Evolutionary conservation across 202 grass and related monocot genomes (phyloP).

Genomic region (Zoysia matrella): DNA sequence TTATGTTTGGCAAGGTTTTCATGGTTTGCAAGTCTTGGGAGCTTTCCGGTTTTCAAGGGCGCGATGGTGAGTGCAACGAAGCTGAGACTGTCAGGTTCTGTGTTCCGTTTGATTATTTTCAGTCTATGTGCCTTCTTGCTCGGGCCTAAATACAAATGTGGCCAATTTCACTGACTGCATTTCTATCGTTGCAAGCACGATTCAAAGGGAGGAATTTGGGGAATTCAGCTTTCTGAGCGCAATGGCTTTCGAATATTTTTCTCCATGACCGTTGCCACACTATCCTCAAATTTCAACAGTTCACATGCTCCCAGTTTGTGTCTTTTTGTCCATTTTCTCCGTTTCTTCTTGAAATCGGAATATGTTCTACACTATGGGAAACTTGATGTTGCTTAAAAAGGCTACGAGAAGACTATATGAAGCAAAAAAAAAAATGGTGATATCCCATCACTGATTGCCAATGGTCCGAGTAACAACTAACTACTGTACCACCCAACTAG

Average conservation of each 20-base stretch:
- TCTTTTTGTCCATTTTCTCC: background rate
- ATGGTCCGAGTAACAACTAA: no score
- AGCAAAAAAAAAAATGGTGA: no score
- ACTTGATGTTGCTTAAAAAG: no score
- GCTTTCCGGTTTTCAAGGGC: background rate
- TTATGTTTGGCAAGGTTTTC: background rate
- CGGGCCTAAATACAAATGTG: background rate
- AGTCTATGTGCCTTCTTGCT: background rate
- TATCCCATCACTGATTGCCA: no score
- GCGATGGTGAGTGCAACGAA: background rate
- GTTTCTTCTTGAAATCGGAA: background rate
- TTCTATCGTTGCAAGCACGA: background rate
- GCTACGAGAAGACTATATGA: no score
- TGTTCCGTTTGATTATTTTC: background rate
- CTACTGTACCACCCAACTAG: no score
- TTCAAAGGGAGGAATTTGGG: background rate
- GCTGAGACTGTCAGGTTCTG: background rate
- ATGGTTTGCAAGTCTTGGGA: conserved; percentile 22
- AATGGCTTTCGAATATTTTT: background rate
- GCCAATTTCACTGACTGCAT: background rate
- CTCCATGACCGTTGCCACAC: background rate
- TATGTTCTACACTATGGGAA: background rate
- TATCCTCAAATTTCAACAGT: background rate
- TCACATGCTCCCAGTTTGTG: background rate
- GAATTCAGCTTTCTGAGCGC: background rate